phyloP scores from a whole-genome alignment of 441 rosid species.

The Geranium incanum region DNA sequence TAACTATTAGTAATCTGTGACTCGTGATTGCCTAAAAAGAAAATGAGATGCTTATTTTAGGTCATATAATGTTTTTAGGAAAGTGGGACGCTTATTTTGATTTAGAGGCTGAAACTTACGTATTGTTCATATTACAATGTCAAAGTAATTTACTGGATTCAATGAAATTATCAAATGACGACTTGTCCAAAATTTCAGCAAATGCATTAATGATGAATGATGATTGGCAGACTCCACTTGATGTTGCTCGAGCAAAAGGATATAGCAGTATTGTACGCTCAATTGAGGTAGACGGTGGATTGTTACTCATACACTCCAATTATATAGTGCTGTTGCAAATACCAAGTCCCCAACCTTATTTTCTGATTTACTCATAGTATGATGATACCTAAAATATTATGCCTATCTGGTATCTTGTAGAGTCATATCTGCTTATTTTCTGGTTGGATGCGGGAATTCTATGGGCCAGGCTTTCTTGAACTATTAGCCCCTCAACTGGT shows the following conservation, averaged over 20 bases:
- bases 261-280: conserved; percentile 56
- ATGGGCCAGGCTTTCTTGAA: conserved; percentile 79
- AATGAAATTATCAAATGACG: not conserved
- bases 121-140: not conserved
- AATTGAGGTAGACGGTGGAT: conserved; percentile 49
- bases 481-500: conserved; percentile 67
- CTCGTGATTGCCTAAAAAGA: no score
- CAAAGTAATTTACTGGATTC: conserved; percentile 1
- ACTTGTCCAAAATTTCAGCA: conserved; percentile 38
- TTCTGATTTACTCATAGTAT: no score
- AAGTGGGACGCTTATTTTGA: no score
- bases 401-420: conserved; percentile 33
- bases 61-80: no score
- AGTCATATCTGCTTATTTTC: conserved; percentile 73
- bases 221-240: conserved; percentile 82
- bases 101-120: not conserved
- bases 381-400: no score
- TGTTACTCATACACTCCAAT: not conserved
- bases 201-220: conserved; percentile 80
- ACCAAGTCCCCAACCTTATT: not conserved
- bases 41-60: no score
- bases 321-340: not conserved
- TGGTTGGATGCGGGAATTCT: conserved; percentile 87
- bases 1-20: no score
- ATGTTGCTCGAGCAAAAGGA: conserved; percentile 78